Evolutionary conservation across 2,329 filamentous ascomycete species (phyloP).

Genomic region (Alternaria triticina): DNA sequence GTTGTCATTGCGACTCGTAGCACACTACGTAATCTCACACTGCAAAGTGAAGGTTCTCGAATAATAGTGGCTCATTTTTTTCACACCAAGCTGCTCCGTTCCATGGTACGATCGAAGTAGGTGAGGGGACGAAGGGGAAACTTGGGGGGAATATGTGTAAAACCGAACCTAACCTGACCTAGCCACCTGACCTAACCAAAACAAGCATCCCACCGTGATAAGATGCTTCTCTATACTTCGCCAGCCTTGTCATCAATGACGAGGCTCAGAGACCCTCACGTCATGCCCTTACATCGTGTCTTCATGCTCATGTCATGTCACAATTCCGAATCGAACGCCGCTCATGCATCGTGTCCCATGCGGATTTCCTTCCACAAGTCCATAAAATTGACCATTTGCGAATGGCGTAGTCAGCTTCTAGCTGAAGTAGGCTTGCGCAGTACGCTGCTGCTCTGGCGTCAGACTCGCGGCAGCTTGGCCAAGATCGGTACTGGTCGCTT

Average conservation of each 20-base stretch:
- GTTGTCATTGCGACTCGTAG: neutral
- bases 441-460: constrained; percentile 79
- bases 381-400: neutral
- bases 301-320: neutral
- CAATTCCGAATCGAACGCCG: constrained; percentile 2
- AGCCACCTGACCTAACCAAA: constrained; percentile 16
- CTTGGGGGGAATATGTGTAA: constrained; percentile 29
- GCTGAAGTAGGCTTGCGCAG: constrained; percentile 77
- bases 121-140: constrained; percentile 1
- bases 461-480: constrained; percentile 77
- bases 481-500: constrained; percentile 75
- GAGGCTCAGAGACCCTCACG: neutral
- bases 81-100: neutral
- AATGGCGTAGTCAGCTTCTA: constrained; percentile 47
- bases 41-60: neutral
- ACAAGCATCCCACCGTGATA: neutral
- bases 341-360: constrained; percentile 10
- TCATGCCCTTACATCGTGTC: neutral
- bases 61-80: neutral
- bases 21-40: neutral
- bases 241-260: neutral
- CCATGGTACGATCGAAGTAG: neutral
- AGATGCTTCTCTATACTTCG: neutral
- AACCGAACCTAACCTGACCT: neutral
- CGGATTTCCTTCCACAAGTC: neutral